Percentiles rank a stretch among this genome's conserved stretches.
These are phyloP conservation scores for Thymus quinquecostatus DNA, from an alignment of 257 asterid species.

Conservation along the genomic window DNA sequence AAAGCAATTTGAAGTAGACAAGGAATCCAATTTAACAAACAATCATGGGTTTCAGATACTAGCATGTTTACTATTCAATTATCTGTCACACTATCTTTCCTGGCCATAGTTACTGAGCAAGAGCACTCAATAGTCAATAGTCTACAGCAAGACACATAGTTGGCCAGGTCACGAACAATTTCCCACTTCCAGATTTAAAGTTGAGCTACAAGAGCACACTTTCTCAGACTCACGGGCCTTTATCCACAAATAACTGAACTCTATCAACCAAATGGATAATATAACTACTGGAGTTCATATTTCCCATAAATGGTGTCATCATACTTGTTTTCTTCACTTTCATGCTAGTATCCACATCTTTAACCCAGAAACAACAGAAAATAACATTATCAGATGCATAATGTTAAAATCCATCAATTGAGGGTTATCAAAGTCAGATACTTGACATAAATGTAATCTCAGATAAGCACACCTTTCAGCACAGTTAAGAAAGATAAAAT, in stretches of 20 bases:
- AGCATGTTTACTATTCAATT: background rate
- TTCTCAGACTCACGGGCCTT: background rate
- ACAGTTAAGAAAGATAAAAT: background rate
- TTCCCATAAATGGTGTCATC: background rate
- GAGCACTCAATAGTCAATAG: constrained; percentile 4
- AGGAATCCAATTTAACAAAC: background rate
- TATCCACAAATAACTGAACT: background rate
- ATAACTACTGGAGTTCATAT: background rate
- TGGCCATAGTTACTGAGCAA: background rate
- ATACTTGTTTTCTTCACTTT: constrained; percentile 1
- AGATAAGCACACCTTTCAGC: constrained; percentile 18
- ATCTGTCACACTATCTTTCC: background rate
- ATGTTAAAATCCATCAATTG: background rate
- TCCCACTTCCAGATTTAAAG: background rate
- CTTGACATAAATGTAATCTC: background rate
- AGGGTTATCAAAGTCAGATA: background rate
- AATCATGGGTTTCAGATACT: background rate
- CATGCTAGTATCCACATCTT: constrained; percentile 4
- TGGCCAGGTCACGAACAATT: background rate
- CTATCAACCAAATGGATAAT: background rate
- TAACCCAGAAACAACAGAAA: background rate
- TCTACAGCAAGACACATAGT: background rate
- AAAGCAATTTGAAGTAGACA: background rate
- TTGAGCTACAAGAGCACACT: constrained; percentile 1
- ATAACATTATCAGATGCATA: background rate